These are phyloP conservation scores for Pittosporum tobira DNA, from an alignment of 129 eudicot species.

Conservation along the genomic window DNA sequence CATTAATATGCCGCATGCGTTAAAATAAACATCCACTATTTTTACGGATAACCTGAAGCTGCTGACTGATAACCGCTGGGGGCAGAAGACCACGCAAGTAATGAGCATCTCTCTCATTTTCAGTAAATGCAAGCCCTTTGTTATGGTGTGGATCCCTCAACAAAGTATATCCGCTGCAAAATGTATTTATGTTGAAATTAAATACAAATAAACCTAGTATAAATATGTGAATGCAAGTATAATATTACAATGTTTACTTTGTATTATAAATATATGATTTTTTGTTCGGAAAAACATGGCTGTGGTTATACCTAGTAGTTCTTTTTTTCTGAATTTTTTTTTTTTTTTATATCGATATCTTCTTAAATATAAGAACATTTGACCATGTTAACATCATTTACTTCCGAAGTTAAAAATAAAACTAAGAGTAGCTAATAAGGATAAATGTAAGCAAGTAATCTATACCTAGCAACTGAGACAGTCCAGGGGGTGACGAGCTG, in stretches of 20 bases:
- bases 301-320: too few species aligned
- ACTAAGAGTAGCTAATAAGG: neutral
- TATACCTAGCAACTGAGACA: constrained; percentile 62
- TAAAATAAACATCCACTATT: too few species aligned
- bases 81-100: constrained; percentile 86
- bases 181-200: neutral
- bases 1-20: too few species aligned
- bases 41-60: constrained; percentile 72
- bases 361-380: too few species aligned
- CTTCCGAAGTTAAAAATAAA: too few species aligned
- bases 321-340: too few species aligned
- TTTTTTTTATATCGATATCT: too few species aligned
- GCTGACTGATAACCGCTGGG: constrained; percentile 51
- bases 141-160: constrained; percentile 89
- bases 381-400: too few species aligned
- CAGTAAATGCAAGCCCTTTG: constrained; percentile 90
- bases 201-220: neutral
- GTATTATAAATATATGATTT: too few species aligned
- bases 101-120: constrained; percentile 83
- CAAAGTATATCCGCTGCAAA: constrained; percentile 63
- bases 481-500: constrained; percentile 83
- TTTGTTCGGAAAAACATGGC: too few species aligned
- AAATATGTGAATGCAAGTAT: neutral
- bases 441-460: neutral
- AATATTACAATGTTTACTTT: neutral